Conservation (phyloP, 306 rosid genomes). For the Abrus pulchellus region DNA sequence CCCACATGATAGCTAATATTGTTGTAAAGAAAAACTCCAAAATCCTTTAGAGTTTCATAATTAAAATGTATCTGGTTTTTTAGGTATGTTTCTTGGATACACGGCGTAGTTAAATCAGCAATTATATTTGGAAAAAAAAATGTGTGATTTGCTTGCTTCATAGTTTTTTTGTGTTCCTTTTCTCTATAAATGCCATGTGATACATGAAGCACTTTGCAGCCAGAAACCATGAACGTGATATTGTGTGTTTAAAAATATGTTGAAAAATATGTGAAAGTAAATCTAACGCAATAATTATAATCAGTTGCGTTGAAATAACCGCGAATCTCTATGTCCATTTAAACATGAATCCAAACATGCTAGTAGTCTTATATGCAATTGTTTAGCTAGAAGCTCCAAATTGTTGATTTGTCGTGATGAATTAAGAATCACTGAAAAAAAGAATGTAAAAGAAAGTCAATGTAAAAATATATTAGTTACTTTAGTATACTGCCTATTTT, state of each 20-base stretch:
- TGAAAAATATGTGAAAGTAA: too few species aligned
- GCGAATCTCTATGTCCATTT: too few species aligned
- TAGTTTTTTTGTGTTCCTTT: background rate
- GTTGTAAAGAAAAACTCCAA: slow-evolving; percentile 47
- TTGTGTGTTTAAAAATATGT: too few species aligned
- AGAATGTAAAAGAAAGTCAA: too few species aligned
- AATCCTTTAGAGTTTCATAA: slow-evolving; percentile 8
- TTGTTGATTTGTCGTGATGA: background rate
- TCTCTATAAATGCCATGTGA: background rate
- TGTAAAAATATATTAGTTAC: too few species aligned
- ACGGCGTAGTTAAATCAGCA: slow-evolving; percentile 27
- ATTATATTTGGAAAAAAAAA: slow-evolving; percentile 19
- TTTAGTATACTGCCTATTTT: too few species aligned
- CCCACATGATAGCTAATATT: slow-evolving; percentile 23
- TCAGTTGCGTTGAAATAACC: too few species aligned
- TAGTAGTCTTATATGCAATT: background rate
- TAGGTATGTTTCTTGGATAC: slow-evolving; percentile 15
- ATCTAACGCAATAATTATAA: too few species aligned
- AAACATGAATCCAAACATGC: background rate
- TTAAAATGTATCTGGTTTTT: slow-evolving; percentile 26
- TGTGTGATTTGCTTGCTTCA: background rate
- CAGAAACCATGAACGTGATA: background rate
- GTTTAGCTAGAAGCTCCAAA: background rate
- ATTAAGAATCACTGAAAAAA: background rate
- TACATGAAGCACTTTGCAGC: background rate